Percentiles rank a stretch among this genome's conserved stretches.
Conservation (phyloP, 305 asterid genomes). For the Caryopteris hybrid region DNA sequence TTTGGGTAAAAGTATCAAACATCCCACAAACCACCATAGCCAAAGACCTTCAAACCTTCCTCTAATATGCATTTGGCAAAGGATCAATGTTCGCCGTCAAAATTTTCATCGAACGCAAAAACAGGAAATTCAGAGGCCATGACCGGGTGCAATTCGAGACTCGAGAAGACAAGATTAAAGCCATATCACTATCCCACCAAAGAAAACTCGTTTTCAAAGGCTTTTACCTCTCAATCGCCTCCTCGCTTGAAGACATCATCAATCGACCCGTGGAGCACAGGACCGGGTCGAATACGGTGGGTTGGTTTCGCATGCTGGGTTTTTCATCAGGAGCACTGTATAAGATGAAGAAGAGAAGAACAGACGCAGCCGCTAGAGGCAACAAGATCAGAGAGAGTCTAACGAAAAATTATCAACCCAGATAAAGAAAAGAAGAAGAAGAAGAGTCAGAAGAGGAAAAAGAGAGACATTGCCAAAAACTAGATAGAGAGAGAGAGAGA, state of each 20-base stretch:
- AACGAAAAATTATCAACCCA: too few relatives aligned
- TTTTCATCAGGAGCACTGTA: constrained; percentile 35
- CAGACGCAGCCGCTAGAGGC: too few relatives aligned
- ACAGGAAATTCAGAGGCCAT: constrained; percentile 85
- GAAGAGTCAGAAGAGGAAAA: too few relatives aligned
- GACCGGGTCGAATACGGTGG: constrained; percentile 38
- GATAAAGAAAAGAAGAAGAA: too few relatives aligned
- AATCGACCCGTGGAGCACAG: constrained; percentile 36
- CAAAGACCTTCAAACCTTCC: constrained; percentile 40
- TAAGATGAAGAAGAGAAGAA: constrained; percentile 57
- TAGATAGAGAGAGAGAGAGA: too few relatives aligned
- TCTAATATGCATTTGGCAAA: constrained; percentile 46
- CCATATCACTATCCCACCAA: too few relatives aligned
- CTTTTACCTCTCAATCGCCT: too few relatives aligned
- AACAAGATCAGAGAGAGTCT: too few relatives aligned
- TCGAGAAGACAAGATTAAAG: constrained; percentile 32
- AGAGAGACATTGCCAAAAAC: too few relatives aligned
- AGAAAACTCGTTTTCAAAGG: too few relatives aligned
- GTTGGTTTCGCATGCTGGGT: constrained; percentile 45
- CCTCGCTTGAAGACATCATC: too few relatives aligned
- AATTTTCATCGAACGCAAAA: constrained; percentile 62
- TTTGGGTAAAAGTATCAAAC: too few relatives aligned
- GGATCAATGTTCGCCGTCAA: constrained; percentile 62
- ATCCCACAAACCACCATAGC: constrained; percentile 58
- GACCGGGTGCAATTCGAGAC: constrained; percentile 77